phyloP scores from a whole-genome alignment of 345 rosid genomes.

The Eucalyptus albens region DNA sequence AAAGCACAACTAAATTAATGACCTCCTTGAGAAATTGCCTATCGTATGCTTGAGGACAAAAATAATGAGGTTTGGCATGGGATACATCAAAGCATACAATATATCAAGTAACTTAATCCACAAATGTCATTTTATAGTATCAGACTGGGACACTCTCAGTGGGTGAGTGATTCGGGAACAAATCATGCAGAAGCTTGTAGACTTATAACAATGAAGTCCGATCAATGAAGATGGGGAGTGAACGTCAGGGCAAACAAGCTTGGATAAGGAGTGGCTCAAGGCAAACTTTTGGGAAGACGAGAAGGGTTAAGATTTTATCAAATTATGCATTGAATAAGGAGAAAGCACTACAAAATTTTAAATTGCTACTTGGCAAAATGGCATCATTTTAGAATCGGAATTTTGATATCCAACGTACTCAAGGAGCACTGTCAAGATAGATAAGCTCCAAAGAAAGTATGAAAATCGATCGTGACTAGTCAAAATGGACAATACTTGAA shows the following conservation, averaged over 20 bases:
- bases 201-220: neutral
- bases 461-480: neutral
- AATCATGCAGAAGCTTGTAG: neutral
- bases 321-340: neutral
- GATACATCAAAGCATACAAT: accelerated
- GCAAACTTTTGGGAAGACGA: neutral
- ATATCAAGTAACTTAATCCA: neutral
- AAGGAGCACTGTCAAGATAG: neutral
- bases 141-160: accelerated
- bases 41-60: neutral
- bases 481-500: neutral
- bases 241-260: accelerated
- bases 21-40: neutral
- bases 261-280: neutral
- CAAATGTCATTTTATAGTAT: neutral
- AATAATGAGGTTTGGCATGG: accelerated
- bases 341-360: neutral
- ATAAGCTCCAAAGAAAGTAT: neutral
- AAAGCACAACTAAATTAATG: neutral
- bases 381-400: neutral
- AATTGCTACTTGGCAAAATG: neutral
- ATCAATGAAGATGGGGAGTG: neutral
- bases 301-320: neutral
- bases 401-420: neutral
- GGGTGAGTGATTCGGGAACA: neutral